phyloP scores from a whole-genome alignment of 768 basidiomycete genomes.

The Hebeloma cylindrosporum region DNA sequence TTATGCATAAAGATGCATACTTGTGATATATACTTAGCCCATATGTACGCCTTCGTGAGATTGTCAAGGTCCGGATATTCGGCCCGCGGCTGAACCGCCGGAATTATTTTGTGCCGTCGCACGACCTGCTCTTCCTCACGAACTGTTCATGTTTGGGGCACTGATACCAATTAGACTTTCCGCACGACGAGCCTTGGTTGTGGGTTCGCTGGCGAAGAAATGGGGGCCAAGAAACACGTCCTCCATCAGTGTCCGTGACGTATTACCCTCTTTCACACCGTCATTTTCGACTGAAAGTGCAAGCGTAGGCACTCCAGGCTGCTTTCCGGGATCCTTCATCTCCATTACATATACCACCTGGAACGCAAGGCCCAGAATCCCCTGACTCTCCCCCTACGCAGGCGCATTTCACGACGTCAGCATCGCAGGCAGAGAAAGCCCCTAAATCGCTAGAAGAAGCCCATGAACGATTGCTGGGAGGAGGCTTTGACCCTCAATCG shows the following conservation, averaged over 20 bases:
- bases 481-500: slow-evolving; percentile 60
- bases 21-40: too few relatives aligned
- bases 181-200: neutral
- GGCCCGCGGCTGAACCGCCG: too few relatives aligned
- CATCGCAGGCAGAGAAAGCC: slow-evolving; percentile 6
- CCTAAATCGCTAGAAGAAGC: slow-evolving; percentile 38
- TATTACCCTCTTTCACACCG: neutral
- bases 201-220: too few relatives aligned
- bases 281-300: neutral
- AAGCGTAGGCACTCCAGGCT: slow-evolving; percentile 54
- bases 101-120: too few relatives aligned
- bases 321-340: slow-evolving; percentile 64
- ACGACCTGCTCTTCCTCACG: too few relatives aligned
- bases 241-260: slow-evolving; percentile 18
- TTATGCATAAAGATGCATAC: too few relatives aligned
- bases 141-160: too few relatives aligned
- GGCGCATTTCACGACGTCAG: slow-evolving; percentile 14
- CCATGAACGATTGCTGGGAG: slow-evolving; percentile 37
- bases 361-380: slow-evolving; percentile 56
- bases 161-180: neutral
- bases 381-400: slow-evolving; percentile 44
- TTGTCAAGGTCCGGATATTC: too few relatives aligned
- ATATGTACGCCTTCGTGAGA: too few relatives aligned
- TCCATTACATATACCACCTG: slow-evolving; percentile 64
- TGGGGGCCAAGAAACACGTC: slow-evolving; percentile 7